Evolutionary conservation across 768 basidiomycete genomes (phyloP), one percentile per base, ranked within the genome.

Genomic region (Kwoniella sp.): DNA sequence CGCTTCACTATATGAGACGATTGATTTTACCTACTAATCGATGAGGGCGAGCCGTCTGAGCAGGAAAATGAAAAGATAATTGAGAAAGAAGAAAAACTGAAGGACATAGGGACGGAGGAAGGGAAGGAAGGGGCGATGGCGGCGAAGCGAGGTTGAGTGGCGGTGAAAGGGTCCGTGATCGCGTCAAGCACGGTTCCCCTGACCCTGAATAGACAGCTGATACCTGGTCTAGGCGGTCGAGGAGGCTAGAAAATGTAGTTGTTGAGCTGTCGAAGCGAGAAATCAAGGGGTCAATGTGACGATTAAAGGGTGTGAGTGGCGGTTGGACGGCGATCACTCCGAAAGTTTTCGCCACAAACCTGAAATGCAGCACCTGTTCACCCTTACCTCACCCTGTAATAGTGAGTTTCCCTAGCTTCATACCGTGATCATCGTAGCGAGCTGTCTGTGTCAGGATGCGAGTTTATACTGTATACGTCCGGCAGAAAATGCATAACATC

Each of bases 11-110:
- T 44, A 44, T 44, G 40, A 44, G 40, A 44, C 40, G 40, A 44
- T 44, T 44, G 40, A 44, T 44, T 44, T 44, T 9, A 44, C 40
- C 40, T 44, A 44, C 40, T 44, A 44, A 44, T 44, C 40, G 40
- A 44, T 44, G 40, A 33, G 33, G 33, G 33, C 33, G 13, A 13
- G 13, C 33, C 13, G 7, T 33, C 33, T 33, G 33, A 33, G 33
- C 7, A 5, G 7, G 13, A 33, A 33, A 33, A 44, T 44, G 17
- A 6, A 44, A 44, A 44, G 17, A 44, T 44, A 9, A 9, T 9
- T 9, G 17, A 9, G 17, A 19, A 10, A 44, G 40, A 19, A 9
- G 10, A 44, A 44, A 19, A 44, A 9, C 8, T 44, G 40, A 44
- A 44, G 40, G 40, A 44, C 8, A 9, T 44, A 44, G 40, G 40